A percentile compares a stretch with the other conserved stretches of the same genome.
These are phyloP conservation scores for Candida krabiensis DNA, from an alignment of 805 yeast species.

Conservation along the genomic window DNA sequence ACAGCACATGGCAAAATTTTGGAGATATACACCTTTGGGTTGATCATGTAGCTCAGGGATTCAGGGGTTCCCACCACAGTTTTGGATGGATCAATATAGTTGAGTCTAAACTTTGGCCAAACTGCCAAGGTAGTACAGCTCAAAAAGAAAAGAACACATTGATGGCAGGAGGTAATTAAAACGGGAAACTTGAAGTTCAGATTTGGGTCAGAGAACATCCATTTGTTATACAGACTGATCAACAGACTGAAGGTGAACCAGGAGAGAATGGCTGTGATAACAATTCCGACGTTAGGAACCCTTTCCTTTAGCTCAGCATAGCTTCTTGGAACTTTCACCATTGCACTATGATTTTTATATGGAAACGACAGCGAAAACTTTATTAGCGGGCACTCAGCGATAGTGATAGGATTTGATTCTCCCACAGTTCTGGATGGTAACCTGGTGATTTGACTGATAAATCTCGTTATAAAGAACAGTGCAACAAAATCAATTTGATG, in stretches of 20 bases:
- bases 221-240: slow-evolving; percentile 78
- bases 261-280: slow-evolving; percentile 21
- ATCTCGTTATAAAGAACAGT: no score
- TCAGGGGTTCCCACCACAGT: slow-evolving; percentile 6
- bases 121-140: slow-evolving; percentile 45
- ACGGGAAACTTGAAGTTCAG: slow-evolving; percentile 78
- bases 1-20: slow-evolving; percentile 76
- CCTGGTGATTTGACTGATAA: no score
- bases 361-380: no score
- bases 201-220: slow-evolving; percentile 83
- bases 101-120: slow-evolving; percentile 47
- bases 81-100: slow-evolving; percentile 20
- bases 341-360: no score
- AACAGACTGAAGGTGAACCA: slow-evolving; percentile 71
- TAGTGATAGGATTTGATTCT: no score
- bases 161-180: slow-evolving; percentile 78
- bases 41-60: slow-evolving; percentile 20
- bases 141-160: slow-evolving; percentile 57
- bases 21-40: slow-evolving; percentile 41
- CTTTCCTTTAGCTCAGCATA: slow-evolving; percentile 22
- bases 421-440: no score
- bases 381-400: no score
- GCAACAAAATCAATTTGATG: no score
- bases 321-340: slow-evolving; percentile 22
- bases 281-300: slow-evolving; percentile 25